phyloP scores from a whole-genome alignment of 805 yeast species.

The Isabelozyma rhagii region DNA sequence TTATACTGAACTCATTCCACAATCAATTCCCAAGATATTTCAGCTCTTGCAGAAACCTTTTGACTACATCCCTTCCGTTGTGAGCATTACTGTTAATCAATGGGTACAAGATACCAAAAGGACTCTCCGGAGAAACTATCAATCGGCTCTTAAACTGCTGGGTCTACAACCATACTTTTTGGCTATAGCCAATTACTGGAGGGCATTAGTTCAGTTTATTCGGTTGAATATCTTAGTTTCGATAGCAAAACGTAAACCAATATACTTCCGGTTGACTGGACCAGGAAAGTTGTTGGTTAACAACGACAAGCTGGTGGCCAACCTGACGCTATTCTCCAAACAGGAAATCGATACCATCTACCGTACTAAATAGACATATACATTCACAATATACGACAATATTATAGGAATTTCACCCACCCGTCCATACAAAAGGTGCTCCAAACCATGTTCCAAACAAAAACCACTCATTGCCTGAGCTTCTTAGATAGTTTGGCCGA shows the following conservation, averaged over 20 bases:
- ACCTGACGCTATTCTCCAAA: constrained; percentile 10
- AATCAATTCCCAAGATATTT: background rate
- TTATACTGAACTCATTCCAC: background rate
- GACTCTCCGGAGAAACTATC: background rate
- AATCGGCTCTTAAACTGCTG: background rate
- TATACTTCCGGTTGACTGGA: constrained; percentile 21
- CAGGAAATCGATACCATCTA: constrained; percentile 8
- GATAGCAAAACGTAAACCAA: constrained; percentile 10
- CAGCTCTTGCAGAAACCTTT: background rate
- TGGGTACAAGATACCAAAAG: background rate
- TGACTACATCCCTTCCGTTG: background rate
- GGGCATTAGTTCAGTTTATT: constrained; percentile 4
- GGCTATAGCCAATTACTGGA: background rate
- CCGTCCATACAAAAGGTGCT: too few relatives aligned
- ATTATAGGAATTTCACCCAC: too few relatives aligned
- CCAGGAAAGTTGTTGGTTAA: constrained; percentile 24
- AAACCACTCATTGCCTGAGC: too few relatives aligned
- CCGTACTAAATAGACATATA: background rate
- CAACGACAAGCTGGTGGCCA: constrained; percentile 10
- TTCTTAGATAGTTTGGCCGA: too few relatives aligned
- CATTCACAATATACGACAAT: too few relatives aligned
- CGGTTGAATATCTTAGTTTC: constrained; percentile 9
- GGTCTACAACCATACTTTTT: background rate
- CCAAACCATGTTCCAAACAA: too few relatives aligned
- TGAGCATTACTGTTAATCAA: background rate